Evolutionary conservation across 352 stramenopile genomes (phyloP).

Genomic region (Saprolegnia parasitica): DNA sequence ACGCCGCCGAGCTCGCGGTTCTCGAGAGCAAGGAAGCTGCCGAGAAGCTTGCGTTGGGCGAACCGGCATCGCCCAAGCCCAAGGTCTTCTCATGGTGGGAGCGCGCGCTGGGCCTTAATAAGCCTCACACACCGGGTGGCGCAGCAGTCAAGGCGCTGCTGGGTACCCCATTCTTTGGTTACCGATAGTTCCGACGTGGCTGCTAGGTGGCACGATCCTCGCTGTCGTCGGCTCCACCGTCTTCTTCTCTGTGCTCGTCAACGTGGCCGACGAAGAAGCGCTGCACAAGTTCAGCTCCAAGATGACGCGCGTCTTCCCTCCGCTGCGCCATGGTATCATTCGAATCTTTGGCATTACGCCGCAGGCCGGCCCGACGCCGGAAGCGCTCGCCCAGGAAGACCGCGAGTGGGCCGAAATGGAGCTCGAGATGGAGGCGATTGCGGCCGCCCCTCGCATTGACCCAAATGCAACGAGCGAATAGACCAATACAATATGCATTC

Average conservation of each 20-base stretch:
- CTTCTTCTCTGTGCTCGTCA: slow-evolving; percentile 2
- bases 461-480: background rate
- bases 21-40: background rate
- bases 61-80: background rate
- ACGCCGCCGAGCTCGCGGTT: background rate
- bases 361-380: slow-evolving; percentile 8
- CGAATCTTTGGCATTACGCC: slow-evolving; percentile 26
- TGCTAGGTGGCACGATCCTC: slow-evolving; percentile 19
- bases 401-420: slow-evolving; percentile 14
- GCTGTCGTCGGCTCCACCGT: slow-evolving; percentile 7
- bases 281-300: slow-evolving; percentile 15
- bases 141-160: slow-evolving; percentile 15
- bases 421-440: slow-evolving; percentile 7
- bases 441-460: background rate
- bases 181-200: background rate
- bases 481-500: background rate
- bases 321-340: slow-evolving; percentile 9
- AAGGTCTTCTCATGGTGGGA: slow-evolving; percentile 28
- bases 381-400: slow-evolving; percentile 16
- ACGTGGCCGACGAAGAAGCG: slow-evolving; percentile 1
- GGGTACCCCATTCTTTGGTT: background rate
- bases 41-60: background rate
- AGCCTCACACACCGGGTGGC: background rate
- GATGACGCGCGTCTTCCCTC: slow-evolving; percentile 20
- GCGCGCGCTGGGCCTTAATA: slow-evolving; percentile 21